Base-by-base conservation (phyloP, 495 filamentous ascomycete genomes). In the Penicillium canariense region DNA sequence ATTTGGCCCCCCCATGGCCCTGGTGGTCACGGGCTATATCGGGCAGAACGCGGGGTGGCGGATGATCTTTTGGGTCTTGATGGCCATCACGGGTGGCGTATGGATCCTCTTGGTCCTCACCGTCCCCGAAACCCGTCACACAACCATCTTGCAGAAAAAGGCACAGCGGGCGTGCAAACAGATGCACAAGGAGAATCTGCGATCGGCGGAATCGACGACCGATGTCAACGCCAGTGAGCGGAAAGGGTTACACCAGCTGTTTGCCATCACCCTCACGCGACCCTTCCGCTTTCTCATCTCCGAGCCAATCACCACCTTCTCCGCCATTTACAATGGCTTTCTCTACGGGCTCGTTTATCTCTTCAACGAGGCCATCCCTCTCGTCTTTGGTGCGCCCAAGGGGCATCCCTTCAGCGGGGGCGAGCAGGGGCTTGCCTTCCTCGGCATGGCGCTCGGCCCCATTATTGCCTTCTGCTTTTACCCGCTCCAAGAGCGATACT, bases 301-400 rank as follows among this genome's bases (percentile, higher is more conserved):
- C 0, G 80, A 83, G 52, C 80, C 81, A 20, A 82, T 83, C 62
- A 74, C 80, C 10, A 62, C 68, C 30, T 68, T 78, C 49, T 76
- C 83, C 3, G 74, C 81, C 11, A 52, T 78, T 12, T 84, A 84
- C 70, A 81, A 82, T 70, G 79, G 78, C 31, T 88, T 83, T 59
- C 65, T 87, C 23, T 88, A 86, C 66, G 85, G 84, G 5, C 66
- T 87, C 11, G 81, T 85, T 58, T 88, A 88, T 60, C 75, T 89
- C 23, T 77, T 87, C 64, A 76, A 78, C 58, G 72, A 71, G 28
- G 68, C 74, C 4, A 76, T 78, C 52, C 67, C 70, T 0, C 54
- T 78, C 11, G 73, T 79, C 9, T 81, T 78, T 45, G 75, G 76
- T 8, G 44, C 45, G 8, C 59, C 68, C 5, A 59, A 65, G 12